Base-by-base conservation (phyloP, 1,284 basidiomycete species). In the Ceratobasidium sp. region DNA sequence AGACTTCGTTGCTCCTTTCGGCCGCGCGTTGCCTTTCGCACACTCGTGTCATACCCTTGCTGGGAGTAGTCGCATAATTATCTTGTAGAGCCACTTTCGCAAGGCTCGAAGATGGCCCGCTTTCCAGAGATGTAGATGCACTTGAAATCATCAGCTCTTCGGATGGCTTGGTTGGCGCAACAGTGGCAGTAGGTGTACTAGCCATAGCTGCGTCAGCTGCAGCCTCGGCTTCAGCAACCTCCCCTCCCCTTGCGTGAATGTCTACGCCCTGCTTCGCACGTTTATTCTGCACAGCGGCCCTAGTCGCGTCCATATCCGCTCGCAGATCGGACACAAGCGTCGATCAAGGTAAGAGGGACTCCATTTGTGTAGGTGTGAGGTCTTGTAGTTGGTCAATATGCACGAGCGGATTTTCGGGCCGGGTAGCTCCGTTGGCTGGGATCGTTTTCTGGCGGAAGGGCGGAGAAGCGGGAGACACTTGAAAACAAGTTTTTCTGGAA, bases 331-430 rank as follows among this genome's bases (percentile, higher is more conserved):
- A 18, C n/a, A 59, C 43, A 3, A 70, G 26, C 10, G 3, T 26
- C 39, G 53, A 39, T 55, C 67, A 70, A 43, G 67, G 67, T 28
- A 70, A 3, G 30, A 70, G 53, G 5, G 67, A 70, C 21, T 70
- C 67, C 16, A 70, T n/a, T 48, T 70, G 67, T 3, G 28, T 39
- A 14, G 53, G 53, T 18, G 67, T 59, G 10, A 70, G 55, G 23
- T 59, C 43, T 28, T 70, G 67, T 1, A 70, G 21, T 55, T 46
- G 23, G 21, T 36, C 43, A 21, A 39, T n/a, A 4, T 53, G 55
- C 16, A 70, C 39, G 18, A 50, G 32, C n/a, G 55, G 26, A 3
- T 26, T 41, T 53, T 52, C 48, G 16, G 50, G 30, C 36, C 30
- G n/a, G 9, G 43, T 46, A 43, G 41, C 10, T 1, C 26, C 28